A percentile compares a stretch with the other conserved stretches of the same genome.
Evolutionary conservation across 352 stramenopile species (phyloP).

Genomic region (Peronosclerospora sorghi): DNA sequence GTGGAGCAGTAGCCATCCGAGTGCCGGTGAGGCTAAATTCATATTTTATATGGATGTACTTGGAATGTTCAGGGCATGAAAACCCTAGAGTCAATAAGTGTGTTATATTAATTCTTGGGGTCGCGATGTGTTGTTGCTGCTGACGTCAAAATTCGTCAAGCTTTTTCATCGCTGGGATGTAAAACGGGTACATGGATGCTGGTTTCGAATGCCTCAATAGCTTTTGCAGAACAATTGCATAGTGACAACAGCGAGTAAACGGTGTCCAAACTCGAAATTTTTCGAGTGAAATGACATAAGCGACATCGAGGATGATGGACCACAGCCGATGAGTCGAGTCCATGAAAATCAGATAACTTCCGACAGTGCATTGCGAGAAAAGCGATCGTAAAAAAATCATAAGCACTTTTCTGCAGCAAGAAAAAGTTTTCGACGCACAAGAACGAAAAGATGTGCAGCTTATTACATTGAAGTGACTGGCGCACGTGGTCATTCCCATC

Average conservation of each 20-base stretch:
- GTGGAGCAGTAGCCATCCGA: conserved; percentile 22
- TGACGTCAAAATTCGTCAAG: conserved; percentile 37
- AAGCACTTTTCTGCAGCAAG: conserved; percentile 33
- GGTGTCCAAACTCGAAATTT: conserved; percentile 45
- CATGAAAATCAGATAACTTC: conserved; percentile 51
- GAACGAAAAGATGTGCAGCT: conserved; percentile 60
- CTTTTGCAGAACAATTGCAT: conserved; percentile 56
- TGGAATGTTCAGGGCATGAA: no score
- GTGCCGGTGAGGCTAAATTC: conserved; percentile 55
- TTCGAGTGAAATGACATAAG: conserved; percentile 11
- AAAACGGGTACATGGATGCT: conserved; percentile 29
- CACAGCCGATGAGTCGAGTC: conserved; percentile 67
- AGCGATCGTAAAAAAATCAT: conserved; percentile 44
- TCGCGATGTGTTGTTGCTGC: conserved; percentile 29
- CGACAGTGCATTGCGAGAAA: conserved; percentile 20
- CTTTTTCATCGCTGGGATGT: conserved; percentile 26
- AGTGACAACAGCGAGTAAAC: conserved; percentile 59
- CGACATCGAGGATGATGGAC: conserved; percentile 42
- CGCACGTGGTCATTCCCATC: no score
- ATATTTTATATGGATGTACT: conserved; percentile 71
- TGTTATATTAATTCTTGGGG: conserved; percentile 8
- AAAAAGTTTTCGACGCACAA: conserved; percentile 64
- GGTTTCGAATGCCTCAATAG: conserved; percentile 14
- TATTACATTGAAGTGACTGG: conserved; percentile 19
- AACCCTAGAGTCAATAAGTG: no score